A percentile compares a stretch with the other conserved stretches of the same genome.
Conservation (phyloP, 148 eudicot genomes). For the Cornus florida region DNA sequence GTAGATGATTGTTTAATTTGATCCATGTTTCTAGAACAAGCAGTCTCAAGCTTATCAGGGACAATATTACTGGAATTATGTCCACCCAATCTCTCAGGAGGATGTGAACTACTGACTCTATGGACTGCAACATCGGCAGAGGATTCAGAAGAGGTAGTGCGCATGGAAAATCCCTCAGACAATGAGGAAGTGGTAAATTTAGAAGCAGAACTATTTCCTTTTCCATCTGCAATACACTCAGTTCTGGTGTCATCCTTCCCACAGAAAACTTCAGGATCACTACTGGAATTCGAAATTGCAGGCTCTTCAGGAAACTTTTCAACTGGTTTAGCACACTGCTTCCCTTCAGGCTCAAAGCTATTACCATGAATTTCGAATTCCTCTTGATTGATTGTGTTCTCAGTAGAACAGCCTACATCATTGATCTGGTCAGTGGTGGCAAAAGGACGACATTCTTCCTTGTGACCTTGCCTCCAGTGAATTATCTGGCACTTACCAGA, state of each 20-base stretch:
- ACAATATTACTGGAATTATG: slow-evolving; percentile 14
- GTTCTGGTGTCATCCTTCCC: slow-evolving; percentile 25
- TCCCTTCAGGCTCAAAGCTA: slow-evolving; percentile 25
- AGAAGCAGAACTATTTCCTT: slow-evolving; percentile 14
- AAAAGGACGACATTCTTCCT: slow-evolving; percentile 64
- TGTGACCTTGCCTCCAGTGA: slow-evolving; percentile 95
- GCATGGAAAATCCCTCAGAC: slow-evolving; percentile 15
- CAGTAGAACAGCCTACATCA: slow-evolving; percentile 29
- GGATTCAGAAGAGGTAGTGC: slow-evolving; percentile 14
- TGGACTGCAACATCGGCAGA: slow-evolving; percentile 18
- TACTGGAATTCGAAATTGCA: slow-evolving; percentile 14
- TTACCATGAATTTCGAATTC: slow-evolving; percentile 16
- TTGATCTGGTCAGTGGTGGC: slow-evolving; percentile 16
- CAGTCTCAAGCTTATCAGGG: slow-evolving; percentile 25
- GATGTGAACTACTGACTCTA: slow-evolving; percentile 26
- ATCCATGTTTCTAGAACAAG: slow-evolving; percentile 17
- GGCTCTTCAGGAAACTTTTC: slow-evolving; percentile 18
- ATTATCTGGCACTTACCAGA: slow-evolving; percentile 89
- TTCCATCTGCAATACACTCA: slow-evolving; percentile 19
- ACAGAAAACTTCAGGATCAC: slow-evolving; percentile 11
- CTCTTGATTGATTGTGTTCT: slow-evolving; percentile 28
- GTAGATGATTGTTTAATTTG: slow-evolving; percentile 23
- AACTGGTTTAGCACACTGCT: slow-evolving; percentile 25
- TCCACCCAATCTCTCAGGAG: slow-evolving; percentile 31
- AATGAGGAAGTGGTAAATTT: slow-evolving; percentile 12